Evolutionary conservation across 1,284 basidiomycete species (phyloP).

Genomic region (Pseudozyma sp.): DNA sequence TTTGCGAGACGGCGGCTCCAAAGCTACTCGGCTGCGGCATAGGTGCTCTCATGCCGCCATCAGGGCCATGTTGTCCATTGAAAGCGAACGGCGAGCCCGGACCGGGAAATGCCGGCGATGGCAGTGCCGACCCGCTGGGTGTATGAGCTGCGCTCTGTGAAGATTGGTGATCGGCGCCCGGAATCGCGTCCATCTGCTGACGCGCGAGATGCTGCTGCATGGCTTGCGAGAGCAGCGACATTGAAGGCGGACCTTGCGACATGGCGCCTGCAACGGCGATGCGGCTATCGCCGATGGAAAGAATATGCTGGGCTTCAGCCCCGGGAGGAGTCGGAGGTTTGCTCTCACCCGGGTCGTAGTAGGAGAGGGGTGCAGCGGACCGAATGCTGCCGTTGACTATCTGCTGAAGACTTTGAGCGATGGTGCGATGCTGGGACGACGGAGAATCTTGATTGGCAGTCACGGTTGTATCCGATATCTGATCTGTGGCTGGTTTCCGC

Average conservation of each 20-base stretch:
- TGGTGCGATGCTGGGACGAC: neutral
- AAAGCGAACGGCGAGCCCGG: slow-evolving; percentile 29
- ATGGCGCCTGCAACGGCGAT: slow-evolving; percentile 15
- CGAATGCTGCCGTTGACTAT: neutral
- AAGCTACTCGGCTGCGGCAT: slow-evolving; percentile 31
- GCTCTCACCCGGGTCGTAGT: slow-evolving; percentile 39
- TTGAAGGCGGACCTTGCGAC: slow-evolving; percentile 43
- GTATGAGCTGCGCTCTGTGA: slow-evolving; percentile 24
- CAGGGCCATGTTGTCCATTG: slow-evolving; percentile 10
- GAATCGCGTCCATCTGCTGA: slow-evolving; percentile 33
- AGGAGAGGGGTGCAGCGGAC: slow-evolving; percentile 22
- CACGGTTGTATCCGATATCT: neutral
- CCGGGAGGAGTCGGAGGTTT: slow-evolving; percentile 36
- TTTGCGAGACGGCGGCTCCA: slow-evolving; percentile 19
- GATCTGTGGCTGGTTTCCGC: neutral
- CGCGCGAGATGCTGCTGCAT: slow-evolving; percentile 53
- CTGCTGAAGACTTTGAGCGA: neutral
- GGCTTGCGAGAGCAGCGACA: slow-evolving; percentile 52
- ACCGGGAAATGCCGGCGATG: slow-evolving; percentile 34
- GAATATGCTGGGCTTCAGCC: slow-evolving; percentile 11
- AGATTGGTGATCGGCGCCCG: slow-evolving; percentile 8
- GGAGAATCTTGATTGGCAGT: neutral
- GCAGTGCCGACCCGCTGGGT: slow-evolving; percentile 34
- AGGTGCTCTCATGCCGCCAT: slow-evolving; percentile 14
- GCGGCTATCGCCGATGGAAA: slow-evolving; percentile 13